Evolutionary conservation across 495 filamentous ascomycete genomes (phyloP).

Genomic region (Chaetomium tenue): DNA sequence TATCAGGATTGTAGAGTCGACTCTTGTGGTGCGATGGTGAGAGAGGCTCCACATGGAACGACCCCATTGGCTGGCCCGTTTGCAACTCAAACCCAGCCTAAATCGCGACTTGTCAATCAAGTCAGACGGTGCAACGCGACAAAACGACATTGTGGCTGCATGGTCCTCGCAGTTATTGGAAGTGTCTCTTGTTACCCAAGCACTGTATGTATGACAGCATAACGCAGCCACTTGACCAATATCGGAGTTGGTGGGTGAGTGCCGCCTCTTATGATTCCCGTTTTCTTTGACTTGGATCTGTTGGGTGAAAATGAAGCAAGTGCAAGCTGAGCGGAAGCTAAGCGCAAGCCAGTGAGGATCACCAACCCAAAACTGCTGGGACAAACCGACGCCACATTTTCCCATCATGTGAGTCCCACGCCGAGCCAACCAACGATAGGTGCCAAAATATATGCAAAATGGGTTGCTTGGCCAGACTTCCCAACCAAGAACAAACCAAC

Average conservation of each 20-base stretch:
- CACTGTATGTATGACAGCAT: neutral
- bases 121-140: slow-evolving; percentile 5
- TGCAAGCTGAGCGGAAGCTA: no score
- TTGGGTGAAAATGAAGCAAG: neutral
- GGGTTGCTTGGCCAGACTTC: neutral
- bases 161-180: neutral
- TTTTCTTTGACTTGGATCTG: neutral
- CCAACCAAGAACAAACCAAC: neutral
- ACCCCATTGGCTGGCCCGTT: slow-evolving; percentile 11
- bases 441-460: neutral
- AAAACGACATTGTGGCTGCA: neutral
- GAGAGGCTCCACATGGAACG: slow-evolving; percentile 7
- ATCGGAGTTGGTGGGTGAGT: no score
- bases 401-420: neutral
- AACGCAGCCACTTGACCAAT: neutral
- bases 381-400: neutral
- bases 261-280: neutral
- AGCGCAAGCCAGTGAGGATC: no score
- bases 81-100: slow-evolving; percentile 23
- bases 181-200: no score
- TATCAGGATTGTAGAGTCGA: slow-evolving; percentile 6
- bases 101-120: slow-evolving; percentile 3
- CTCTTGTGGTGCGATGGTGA: neutral
- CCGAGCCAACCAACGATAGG: neutral
- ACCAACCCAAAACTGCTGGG: neutral